These are phyloP conservation scores for Magnolia changhungtana DNA, from an alignment of 164 flowering plant genomes.

Conservation along the genomic window DNA sequence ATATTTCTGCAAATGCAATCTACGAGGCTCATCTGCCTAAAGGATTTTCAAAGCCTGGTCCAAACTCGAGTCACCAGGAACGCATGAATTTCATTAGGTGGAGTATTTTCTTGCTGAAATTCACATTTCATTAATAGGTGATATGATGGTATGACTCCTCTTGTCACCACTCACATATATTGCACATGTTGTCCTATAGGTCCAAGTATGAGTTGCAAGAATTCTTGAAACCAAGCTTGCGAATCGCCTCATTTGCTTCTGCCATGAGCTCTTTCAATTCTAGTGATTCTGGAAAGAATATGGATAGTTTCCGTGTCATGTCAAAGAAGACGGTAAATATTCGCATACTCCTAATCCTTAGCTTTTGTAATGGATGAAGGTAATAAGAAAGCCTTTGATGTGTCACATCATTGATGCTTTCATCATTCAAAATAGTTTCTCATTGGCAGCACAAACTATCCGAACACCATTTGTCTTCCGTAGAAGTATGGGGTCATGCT, in stretches of 20 bases:
- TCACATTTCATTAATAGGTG: background rate
- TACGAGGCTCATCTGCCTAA: conserved; percentile 91
- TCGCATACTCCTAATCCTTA: background rate
- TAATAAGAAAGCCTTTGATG: background rate
- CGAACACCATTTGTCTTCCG: too few species aligned
- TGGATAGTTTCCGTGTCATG: conserved; percentile 53
- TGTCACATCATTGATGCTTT: background rate
- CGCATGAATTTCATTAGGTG: conserved; percentile 84
- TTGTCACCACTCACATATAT: background rate
- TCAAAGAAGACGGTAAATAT: conserved; percentile 44
- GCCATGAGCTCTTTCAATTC: conserved; percentile 41
- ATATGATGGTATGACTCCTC: background rate
- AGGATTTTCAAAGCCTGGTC: conserved; percentile 65
- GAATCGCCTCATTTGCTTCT: conserved; percentile 55
- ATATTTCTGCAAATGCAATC: conserved; percentile 84
- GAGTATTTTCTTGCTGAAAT: background rate
- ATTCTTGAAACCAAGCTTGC: conserved; percentile 91
- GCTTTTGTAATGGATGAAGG: background rate
- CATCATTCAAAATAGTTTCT: too few species aligned
- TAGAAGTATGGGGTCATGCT: too few species aligned
- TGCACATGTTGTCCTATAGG: conserved; percentile 33
- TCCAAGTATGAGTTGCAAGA: conserved; percentile 91
- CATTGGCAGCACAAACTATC: too few species aligned
- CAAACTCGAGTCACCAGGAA: conserved; percentile 64
- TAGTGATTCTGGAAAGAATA: conserved; percentile 52